These are phyloP conservation scores for Fusarium pilosicola DNA, from an alignment of 2,329 filamentous ascomycete species.

Conservation along the genomic window DNA sequence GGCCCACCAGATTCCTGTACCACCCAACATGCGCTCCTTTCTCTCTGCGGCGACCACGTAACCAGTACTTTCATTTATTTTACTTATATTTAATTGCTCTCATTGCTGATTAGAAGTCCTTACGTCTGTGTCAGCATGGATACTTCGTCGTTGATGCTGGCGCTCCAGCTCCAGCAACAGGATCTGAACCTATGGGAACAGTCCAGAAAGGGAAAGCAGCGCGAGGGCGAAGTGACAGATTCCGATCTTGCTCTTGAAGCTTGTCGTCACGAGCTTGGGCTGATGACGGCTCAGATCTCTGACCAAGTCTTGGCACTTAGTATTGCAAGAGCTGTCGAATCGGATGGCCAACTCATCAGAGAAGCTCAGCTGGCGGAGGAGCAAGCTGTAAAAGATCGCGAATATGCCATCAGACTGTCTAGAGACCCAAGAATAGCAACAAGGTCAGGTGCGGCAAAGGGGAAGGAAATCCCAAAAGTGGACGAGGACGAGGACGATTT, in stretches of 20 bases:
- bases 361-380: neutral
- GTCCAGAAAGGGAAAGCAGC: constrained; percentile 22
- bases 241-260: neutral
- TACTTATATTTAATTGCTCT: neutral
- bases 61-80: no score
- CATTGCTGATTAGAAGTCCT: rapidly evolving
- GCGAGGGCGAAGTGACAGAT: neutral
- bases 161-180: constrained; percentile 15
- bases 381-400: neutral
- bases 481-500: neutral
- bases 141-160: neutral
- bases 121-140: neutral
- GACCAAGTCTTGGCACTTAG: constrained; percentile 3
- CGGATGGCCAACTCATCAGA: neutral
- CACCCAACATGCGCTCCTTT: neutral
- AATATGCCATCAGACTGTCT: neutral
- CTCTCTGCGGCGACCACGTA: neutral
- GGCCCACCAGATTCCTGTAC: neutral
- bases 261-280: constrained; percentile 1
- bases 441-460: neutral
- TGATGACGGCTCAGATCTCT: neutral
- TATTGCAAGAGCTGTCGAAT: constrained; percentile 12
- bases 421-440: no score
- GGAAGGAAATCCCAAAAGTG: rapidly evolving
- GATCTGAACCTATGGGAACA: neutral